Conservation (phyloP, 202 grass and related monocot genomes). For the Zizania palustris region DNA sequence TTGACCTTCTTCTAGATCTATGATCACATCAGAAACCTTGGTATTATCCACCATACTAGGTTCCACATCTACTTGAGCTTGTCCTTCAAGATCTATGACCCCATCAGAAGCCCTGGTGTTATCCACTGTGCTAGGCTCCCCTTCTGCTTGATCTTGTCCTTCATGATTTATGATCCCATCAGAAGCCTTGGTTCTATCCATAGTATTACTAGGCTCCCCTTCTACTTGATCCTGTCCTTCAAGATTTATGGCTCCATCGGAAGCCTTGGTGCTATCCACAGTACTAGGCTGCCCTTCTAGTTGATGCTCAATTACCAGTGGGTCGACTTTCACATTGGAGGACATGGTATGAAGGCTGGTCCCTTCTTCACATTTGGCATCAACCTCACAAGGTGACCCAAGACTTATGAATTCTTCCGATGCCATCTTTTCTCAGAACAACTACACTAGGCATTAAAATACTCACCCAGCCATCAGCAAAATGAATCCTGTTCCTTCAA, state of each 20-base stretch:
- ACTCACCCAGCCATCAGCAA: neutral
- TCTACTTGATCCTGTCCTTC: conserved; percentile 60
- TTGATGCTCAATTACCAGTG: conserved; percentile 23
- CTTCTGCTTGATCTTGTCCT: conserved; percentile 45
- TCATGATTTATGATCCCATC: conserved; percentile 53
- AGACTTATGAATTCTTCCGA: conserved; percentile 67
- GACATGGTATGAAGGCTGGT: conserved; percentile 24
- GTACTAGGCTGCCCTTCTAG: neutral
- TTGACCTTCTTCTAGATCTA: conserved; percentile 64
- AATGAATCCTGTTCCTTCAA: neutral
- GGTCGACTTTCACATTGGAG: conserved; percentile 15
- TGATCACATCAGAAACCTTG: conserved; percentile 27
- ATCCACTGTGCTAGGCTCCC: neutral
- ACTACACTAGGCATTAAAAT: conserved; percentile 15
- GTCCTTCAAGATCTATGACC: conserved; percentile 42
- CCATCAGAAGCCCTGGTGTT: conserved; percentile 17
- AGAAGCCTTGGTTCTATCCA: conserved; percentile 19
- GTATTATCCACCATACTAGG: neutral
- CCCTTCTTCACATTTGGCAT: neutral
- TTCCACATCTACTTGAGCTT: conserved; percentile 45
- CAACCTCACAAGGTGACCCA: conserved; percentile 45
- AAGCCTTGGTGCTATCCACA: conserved; percentile 22
- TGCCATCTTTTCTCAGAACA: conserved; percentile 41
- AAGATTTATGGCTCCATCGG: conserved; percentile 39
- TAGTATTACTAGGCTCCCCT: neutral